Conservation (phyloP, 2,329 filamentous ascomycete species). For the Calonectria crousiana region DNA sequence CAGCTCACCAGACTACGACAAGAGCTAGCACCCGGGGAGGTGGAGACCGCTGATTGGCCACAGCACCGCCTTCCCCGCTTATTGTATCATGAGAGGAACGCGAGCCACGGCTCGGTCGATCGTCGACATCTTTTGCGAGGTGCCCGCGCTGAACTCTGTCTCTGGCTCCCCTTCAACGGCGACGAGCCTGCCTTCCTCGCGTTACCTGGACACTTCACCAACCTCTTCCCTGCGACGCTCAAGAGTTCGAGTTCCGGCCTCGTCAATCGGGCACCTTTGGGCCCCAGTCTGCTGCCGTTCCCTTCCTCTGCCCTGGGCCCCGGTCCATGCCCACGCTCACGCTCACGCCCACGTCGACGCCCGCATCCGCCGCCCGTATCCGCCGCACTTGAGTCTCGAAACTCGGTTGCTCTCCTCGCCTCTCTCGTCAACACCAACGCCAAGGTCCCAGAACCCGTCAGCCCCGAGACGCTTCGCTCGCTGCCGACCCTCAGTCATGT, state of each 20-base stretch:
- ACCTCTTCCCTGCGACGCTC: constrained; percentile 3
- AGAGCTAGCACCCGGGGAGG: constrained; percentile 35
- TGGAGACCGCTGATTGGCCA: constrained; percentile 48
- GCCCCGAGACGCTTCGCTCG: constrained; percentile 42
- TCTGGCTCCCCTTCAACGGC: constrained; percentile 40
- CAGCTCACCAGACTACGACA: constrained; percentile 37
- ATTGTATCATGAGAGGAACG: constrained; percentile 54
- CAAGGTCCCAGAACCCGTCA: constrained; percentile 25
- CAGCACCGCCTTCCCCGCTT: constrained; percentile 48
- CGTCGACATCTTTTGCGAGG: constrained; percentile 29
- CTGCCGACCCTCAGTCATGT: constrained; percentile 58
- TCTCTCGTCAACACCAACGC: constrained; percentile 17
- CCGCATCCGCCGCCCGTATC: constrained; percentile 13
- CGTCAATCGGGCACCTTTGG: constrained; percentile 22
- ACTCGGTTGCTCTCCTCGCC: background rate
- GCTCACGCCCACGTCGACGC: constrained; percentile 14
- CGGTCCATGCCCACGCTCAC: constrained; percentile 28
- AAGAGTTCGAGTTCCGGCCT: constrained; percentile 13
- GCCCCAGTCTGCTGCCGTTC: constrained; percentile 11
- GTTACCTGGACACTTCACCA: constrained; percentile 12
- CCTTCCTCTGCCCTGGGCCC: constrained; percentile 18
- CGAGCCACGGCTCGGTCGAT: constrained; percentile 36
- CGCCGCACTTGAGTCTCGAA: constrained; percentile 18
- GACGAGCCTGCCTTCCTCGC: constrained; percentile 21
- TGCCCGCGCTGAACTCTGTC: constrained; percentile 43